These are phyloP conservation scores for Capsicum chinense DNA, from an alignment of 257 asterid species.

Conservation along the genomic window DNA sequence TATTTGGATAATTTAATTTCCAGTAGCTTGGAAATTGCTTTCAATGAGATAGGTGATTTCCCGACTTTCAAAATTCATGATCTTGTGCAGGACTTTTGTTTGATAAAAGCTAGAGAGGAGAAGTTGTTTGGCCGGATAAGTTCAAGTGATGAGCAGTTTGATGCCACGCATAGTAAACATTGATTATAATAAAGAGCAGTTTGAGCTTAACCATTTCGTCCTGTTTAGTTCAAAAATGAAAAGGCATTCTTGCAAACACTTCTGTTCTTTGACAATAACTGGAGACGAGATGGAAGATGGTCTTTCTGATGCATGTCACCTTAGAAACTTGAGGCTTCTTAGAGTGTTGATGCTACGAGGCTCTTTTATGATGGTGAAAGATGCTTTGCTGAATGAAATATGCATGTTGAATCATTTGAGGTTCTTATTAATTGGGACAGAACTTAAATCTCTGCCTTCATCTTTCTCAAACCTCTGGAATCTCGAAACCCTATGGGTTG, in stretches of 20 bases:
- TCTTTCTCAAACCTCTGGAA: neutral
- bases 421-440: neutral
- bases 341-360: constrained; percentile 28
- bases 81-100: constrained; percentile 32
- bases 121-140: neutral
- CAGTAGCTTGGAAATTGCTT: neutral
- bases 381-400: constrained; percentile 28
- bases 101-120: constrained; percentile 34
- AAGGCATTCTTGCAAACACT: constrained; percentile 22
- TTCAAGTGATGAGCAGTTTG: neutral
- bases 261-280: neutral
- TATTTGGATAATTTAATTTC: constrained; percentile 1
- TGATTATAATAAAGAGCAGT: neutral
- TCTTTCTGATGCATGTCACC: neutral
- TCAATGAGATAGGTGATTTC: neutral
- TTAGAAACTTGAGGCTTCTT: constrained; percentile 31
- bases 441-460: neutral
- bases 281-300: neutral
- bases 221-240: neutral
- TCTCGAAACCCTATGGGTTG: neutral
- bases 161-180: neutral
- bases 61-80: no score
- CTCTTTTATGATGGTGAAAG: neutral
- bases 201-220: neutral
- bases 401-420: constrained; percentile 7